Conservation (phyloP, 1,284 basidiomycete genomes). For the Fomitiporia mediterranea region DNA sequence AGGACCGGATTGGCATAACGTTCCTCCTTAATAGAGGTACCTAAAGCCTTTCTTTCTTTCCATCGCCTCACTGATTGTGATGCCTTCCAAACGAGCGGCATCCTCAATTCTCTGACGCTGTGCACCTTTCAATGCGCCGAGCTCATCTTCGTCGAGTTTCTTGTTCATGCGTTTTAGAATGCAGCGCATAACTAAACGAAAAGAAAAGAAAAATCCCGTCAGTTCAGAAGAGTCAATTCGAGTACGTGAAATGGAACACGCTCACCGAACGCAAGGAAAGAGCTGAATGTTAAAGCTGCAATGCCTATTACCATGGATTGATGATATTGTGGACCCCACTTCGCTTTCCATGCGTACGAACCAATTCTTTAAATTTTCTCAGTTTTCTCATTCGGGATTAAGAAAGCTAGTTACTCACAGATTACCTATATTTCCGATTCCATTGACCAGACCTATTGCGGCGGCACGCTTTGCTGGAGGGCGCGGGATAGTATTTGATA, state of each 20-base stretch:
- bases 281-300: conserved; percentile 28
- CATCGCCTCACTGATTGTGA: conserved; percentile 35
- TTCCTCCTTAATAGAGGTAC: conserved; percentile 37
- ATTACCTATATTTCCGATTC: conserved; percentile 38
- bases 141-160: conserved; percentile 33
- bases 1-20: no score
- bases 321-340: conserved; percentile 37
- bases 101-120: conserved; percentile 34
- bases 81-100: conserved; percentile 34
- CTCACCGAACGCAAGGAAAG: conserved; percentile 30
- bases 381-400: neutral
- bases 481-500: conserved; percentile 55
- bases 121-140: conserved; percentile 30
- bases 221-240: neutral
- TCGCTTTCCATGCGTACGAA: conserved; percentile 36
- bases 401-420: neutral
- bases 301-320: conserved; percentile 36
- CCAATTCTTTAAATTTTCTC: conserved; percentile 28
- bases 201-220: no score
- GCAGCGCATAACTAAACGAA: conserved; percentile 30
- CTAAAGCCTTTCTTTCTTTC: conserved; percentile 38
- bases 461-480: conserved; percentile 56
- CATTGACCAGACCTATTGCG: conserved; percentile 41
- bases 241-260: conserved; percentile 20
- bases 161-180: conserved; percentile 35